A percentile compares a stretch with the other conserved stretches of the same genome.
Conservation (phyloP, 768 basidiomycete species). For the Russula earlei region DNA sequence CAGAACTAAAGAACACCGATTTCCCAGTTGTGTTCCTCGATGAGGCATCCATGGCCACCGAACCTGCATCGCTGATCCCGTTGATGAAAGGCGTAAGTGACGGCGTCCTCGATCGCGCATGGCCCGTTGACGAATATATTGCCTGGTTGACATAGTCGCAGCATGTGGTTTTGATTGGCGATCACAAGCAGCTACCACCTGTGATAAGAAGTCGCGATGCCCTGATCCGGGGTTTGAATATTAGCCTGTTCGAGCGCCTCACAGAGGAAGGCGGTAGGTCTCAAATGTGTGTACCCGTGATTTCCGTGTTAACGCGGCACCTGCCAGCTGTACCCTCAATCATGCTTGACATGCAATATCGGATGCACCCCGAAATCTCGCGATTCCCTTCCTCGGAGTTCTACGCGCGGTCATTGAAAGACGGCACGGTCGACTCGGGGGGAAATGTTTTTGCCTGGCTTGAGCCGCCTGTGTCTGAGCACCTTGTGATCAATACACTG, state of each 20-base stretch:
- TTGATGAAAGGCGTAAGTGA: constrained; percentile 85
- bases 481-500: constrained; percentile 32
- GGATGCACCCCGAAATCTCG: constrained; percentile 90
- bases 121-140: constrained; percentile 13
- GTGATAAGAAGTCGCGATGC: constrained; percentile 76
- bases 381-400: constrained; percentile 80
- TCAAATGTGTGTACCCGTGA: not conserved
- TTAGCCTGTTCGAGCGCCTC: constrained; percentile 82
- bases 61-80: constrained; percentile 84
- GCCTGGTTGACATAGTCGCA: constrained; percentile 40
- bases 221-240: constrained; percentile 57
- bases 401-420: constrained; percentile 57
- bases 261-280: constrained; percentile 71
- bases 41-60: constrained; percentile 94
- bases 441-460: constrained; percentile 42
- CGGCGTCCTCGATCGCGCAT: constrained; percentile 10
- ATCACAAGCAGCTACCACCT: constrained; percentile 92
- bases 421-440: constrained; percentile 58
- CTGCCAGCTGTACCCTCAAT: constrained; percentile 68
- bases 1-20: constrained; percentile 59
- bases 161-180: constrained; percentile 87
- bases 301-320: not conserved
- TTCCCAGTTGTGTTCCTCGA: constrained; percentile 92
- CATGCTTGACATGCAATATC: constrained; percentile 91
- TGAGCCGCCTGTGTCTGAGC: constrained; percentile 51